A percentile compares a stretch with the other conserved stretches of the same genome.
Conservation (phyloP, 2,329 filamentous ascomycete species). For the Phaeosphaeriaceae sp. region DNA sequence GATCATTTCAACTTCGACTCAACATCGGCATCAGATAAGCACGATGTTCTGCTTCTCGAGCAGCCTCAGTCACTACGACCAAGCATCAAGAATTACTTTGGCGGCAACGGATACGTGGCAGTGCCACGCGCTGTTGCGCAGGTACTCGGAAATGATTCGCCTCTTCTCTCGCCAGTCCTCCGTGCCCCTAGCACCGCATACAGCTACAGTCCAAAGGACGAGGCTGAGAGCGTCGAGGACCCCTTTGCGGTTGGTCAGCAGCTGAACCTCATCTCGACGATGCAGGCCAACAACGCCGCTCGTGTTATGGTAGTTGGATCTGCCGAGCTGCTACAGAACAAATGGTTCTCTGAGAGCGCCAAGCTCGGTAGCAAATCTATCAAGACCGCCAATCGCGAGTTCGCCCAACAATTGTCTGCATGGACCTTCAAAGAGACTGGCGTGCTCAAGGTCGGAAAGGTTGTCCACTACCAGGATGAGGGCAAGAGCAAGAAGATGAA, state of each 20-base stretch:
- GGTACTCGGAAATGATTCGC: constrained; percentile 75
- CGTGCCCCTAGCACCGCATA: constrained; percentile 86
- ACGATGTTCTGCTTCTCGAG: constrained; percentile 85
- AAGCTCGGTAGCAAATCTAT: constrained; percentile 61
- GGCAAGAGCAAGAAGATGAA: constrained; percentile 58
- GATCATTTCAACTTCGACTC: constrained; percentile 96
- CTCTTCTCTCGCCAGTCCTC: constrained; percentile 81
- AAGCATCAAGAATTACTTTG: constrained; percentile 80
- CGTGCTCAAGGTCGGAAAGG: constrained; percentile 81
- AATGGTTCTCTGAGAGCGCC: constrained; percentile 86
- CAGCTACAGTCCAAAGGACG: constrained; percentile 92
- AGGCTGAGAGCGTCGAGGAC: constrained; percentile 74
- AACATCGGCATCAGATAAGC: constrained; percentile 76
- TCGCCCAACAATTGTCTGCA: constrained; percentile 83
- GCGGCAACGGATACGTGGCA: constrained; percentile 73
- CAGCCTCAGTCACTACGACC: constrained; percentile 69
- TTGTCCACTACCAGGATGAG: constrained; percentile 75
- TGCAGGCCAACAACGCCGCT: constrained; percentile 94
- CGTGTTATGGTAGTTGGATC: constrained; percentile 86
- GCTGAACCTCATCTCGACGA: constrained; percentile 79
- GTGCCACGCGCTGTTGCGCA: constrained; percentile 84
- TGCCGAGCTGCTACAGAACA: constrained; percentile 84
- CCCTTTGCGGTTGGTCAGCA: constrained; percentile 85
- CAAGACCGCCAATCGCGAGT: constrained; percentile 80
- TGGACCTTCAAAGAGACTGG: constrained; percentile 97